phyloP scores from a whole-genome alignment of 2,329 filamentous ascomycete genomes.

The Cryphonectria nitschkei region DNA sequence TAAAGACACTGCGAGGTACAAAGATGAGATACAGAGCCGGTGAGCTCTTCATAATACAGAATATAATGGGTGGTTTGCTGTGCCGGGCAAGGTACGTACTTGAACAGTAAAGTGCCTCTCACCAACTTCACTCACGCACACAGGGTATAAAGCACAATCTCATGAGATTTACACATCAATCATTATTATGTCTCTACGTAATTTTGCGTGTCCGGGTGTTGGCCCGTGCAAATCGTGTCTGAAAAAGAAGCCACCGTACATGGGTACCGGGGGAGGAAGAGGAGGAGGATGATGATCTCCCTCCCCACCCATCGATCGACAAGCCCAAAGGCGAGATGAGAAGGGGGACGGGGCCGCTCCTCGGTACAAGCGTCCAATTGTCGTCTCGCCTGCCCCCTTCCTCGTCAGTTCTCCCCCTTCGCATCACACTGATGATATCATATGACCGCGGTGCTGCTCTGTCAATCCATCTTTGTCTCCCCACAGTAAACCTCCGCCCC shows the following conservation, averaged over 20 bases:
- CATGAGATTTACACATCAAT: constrained; percentile 33
- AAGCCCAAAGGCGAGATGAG: constrained; percentile 12
- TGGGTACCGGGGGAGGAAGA: background rate
- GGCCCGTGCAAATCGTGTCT: constrained; percentile 24
- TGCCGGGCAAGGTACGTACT: background rate
- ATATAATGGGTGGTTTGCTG: background rate
- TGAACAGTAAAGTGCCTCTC: background rate
- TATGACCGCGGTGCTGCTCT: background rate
- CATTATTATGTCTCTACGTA: constrained; percentile 44
- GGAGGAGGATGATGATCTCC: background rate
- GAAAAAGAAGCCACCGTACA: constrained; percentile 11
- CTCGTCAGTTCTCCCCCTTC: background rate
- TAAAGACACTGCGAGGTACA: background rate
- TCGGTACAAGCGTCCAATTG: background rate
- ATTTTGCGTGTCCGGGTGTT: constrained; percentile 31
- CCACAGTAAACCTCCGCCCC: background rate
- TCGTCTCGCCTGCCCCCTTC: background rate
- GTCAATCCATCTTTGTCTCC: background rate
- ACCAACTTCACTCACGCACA: background rate
- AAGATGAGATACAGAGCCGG: background rate
- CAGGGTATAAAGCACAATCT: background rate
- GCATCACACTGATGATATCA: constrained; percentile 1
- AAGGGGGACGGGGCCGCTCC: background rate
- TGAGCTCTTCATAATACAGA: background rate
- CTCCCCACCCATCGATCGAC: constrained; percentile 11